Base-by-base conservation (phyloP, 768 basidiomycete genomes). In the Hypsizygus marmoreus region DNA sequence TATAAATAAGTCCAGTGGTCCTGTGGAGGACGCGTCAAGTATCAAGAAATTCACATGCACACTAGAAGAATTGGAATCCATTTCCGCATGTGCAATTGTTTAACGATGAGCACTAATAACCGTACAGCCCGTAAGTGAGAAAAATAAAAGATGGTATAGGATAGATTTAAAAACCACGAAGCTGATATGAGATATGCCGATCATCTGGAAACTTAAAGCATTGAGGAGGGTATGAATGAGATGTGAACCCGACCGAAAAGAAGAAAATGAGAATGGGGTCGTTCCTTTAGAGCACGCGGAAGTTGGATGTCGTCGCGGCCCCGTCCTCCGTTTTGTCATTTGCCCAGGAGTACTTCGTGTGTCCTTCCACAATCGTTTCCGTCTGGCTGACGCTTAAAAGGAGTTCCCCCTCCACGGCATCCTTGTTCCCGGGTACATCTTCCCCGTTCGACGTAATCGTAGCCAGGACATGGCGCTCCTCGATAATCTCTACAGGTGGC, bases 331-430 rank as follows among this genome's bases (percentile, higher is more conserved):
- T 8, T 31, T 33, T 44, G 20, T 41, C 54, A 17, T 40, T 38
- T 25, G 52, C 35, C 49, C 49, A 52, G 23, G 56, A 40, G 46
- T 56, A 55, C 29, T 54, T 57, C 16, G 45, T 51, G 16, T 54
- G 49, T n/a, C 59, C 59, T 28, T 61, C 63, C 40, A 62, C 50
- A 40, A 62, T 58, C 31, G 61, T 64, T 43, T 58, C 52, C 19
- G 60, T 64, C 43, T 65, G 63, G 13, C 63, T 53, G 12, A 62
- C 44, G 12, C 57, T 57, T 32, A 43, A 49, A 8, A 60, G 61
- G 42, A 60, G 58, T 23, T 54, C 53, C 23, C 65, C 59, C 12
- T 57, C 59, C 17, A 64, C 63, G 29, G 58, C 63, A 37, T 61
- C 59, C 52, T 61, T 58, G 54, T 55, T 60, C 38, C 61, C 63